phyloP scores from a whole-genome alignment of 192 early-diverging fungal genomes.

The Phlyctochytrium planicorne region DNA sequence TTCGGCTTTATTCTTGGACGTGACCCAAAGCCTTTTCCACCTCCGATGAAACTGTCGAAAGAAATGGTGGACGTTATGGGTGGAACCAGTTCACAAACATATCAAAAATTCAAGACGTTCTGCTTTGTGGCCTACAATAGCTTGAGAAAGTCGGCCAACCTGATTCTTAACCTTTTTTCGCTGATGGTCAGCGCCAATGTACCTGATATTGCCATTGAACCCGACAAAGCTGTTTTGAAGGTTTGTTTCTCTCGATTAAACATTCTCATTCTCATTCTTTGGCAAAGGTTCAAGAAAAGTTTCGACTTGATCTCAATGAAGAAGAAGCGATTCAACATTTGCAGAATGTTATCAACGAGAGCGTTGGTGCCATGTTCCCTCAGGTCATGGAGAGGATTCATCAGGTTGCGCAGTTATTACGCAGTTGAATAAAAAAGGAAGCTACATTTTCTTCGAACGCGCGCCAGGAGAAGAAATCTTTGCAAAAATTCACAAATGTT shows the following conservation, averaged over 20 bases:
- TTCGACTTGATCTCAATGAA: conserved; percentile 83
- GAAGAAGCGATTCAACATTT: conserved; percentile 95
- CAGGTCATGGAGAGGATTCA: conserved; percentile 99
- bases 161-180: conserved; percentile 96
- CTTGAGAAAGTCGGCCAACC: conserved; percentile 87
- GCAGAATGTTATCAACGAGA: conserved; percentile 89
- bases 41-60: conserved; percentile 99
- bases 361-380: conserved; percentile 91
- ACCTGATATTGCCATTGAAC: conserved; percentile 96
- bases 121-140: conserved; percentile 95
- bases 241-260: conserved; percentile 38
- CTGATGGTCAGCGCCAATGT: conserved; percentile 98
- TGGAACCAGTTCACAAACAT: conserved; percentile 81
- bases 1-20: conserved; percentile 98
- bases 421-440: conserved; percentile 28
- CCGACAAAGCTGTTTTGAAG: conserved; percentile 95
- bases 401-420: conserved; percentile 79
- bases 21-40: conserved; percentile 99
- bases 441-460: too few relatives aligned
- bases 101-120: conserved; percentile 88
- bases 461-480: too few relatives aligned
- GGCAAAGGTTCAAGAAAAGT: conserved; percentile 89
- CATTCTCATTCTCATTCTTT: not conserved
- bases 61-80: conserved; percentile 99
- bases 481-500: too few relatives aligned